Evolutionary conservation across 2,329 filamentous ascomycete genomes (phyloP).

Genomic region (Colletotrichum simmondsii): DNA sequence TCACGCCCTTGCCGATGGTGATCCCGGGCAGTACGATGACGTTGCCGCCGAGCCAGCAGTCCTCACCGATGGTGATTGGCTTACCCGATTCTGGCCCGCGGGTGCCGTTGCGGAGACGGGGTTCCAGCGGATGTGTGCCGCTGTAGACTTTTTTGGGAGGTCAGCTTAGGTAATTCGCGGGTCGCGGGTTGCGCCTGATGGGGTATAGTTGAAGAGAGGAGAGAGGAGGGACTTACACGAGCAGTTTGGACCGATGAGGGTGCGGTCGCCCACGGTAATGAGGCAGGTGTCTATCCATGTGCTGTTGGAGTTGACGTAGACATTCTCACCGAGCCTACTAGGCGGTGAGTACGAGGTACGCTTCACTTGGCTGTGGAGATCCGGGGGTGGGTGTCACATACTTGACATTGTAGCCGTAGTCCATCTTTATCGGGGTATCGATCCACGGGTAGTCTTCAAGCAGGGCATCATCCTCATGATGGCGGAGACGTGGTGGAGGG

Average conservation of each 20-base stretch:
- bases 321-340: constrained; percentile 70
- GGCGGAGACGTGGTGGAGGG: constrained; percentile 66
- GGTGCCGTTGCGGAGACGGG: constrained; percentile 77
- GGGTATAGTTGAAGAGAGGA: not conserved
- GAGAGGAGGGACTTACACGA: constrained; percentile 43
- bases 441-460: constrained; percentile 76
- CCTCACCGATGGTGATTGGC: constrained; percentile 80
- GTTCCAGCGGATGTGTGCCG: constrained; percentile 82
- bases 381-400: constrained; percentile 39
- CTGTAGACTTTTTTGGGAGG: constrained; percentile 64
- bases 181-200: not conserved
- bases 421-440: constrained; percentile 75
- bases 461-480: constrained; percentile 72
- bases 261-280: constrained; percentile 81
- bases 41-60: constrained; percentile 84
- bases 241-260: constrained; percentile 82
- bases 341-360: not conserved
- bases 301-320: constrained; percentile 80
- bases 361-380: not conserved
- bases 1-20: constrained; percentile 78
- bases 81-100: constrained; percentile 80
- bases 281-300: constrained; percentile 81
- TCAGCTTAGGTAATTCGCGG: constrained; percentile 36
- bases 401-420: constrained; percentile 82
- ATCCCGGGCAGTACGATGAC: constrained; percentile 80